phyloP scores from a whole-genome alignment of 2,329 filamentous ascomycete species.

The Botrytis byssoidea region DNA sequence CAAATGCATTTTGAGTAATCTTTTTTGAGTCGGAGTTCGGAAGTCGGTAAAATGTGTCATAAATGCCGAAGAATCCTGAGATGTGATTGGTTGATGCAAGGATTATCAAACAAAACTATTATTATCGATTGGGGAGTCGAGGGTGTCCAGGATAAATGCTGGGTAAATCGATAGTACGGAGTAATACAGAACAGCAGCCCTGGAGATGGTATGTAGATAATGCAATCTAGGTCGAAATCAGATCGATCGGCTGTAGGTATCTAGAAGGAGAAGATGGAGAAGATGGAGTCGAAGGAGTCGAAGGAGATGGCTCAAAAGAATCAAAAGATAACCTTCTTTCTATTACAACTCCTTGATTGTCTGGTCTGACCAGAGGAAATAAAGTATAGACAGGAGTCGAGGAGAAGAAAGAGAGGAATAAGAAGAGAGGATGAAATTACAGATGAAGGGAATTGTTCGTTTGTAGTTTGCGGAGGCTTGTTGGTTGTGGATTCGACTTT shows the following conservation, averaged over 20 bases:
- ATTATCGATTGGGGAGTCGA: neutral
- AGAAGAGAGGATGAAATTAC: neutral
- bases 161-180: neutral
- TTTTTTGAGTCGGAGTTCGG: neutral
- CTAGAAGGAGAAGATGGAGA: neutral
- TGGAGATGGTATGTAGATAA: neutral
- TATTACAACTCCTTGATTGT: neutral
- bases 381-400: neutral
- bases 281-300: neutral
- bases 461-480: conserved; percentile 1
- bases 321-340: neutral
- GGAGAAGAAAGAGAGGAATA: neutral
- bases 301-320: neutral
- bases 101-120: neutral
- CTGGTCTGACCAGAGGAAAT: neutral
- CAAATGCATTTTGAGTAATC: neutral
- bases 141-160: neutral
- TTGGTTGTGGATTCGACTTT: conserved; percentile 2
- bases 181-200: neutral
- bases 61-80: neutral
- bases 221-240: neutral
- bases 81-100: neutral
- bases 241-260: neutral
- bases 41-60: neutral
- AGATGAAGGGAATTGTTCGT: neutral